Percentiles rank a stretch among this genome's conserved stretches.
Conservation (phyloP, 129 eudicot genomes). For the Flaveria sonorensis region DNA sequence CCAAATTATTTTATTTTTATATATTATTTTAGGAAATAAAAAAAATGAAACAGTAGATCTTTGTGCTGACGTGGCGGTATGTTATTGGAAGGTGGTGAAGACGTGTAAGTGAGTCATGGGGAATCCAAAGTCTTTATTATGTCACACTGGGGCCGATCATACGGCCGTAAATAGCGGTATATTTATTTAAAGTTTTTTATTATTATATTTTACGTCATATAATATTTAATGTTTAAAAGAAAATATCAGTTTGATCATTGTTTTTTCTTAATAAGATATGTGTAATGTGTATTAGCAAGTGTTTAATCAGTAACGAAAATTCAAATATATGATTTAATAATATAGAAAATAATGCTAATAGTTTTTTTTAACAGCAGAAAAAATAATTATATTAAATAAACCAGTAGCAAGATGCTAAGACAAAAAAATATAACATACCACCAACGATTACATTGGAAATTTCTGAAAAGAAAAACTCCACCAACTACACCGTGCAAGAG, state of each 20-base stretch:
- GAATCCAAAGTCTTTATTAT: slow-evolving; percentile 34
- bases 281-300: too few relatives aligned
- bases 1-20: slow-evolving; percentile 44
- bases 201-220: neutral
- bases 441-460: too few relatives aligned
- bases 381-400: too few relatives aligned
- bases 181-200: neutral
- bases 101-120: slow-evolving; percentile 42
- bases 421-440: too few relatives aligned
- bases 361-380: too few relatives aligned
- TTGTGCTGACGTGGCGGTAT: slow-evolving; percentile 26
- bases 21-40: slow-evolving; percentile 11
- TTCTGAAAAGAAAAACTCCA: too few relatives aligned
- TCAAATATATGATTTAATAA: too few relatives aligned
- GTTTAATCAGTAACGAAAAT: neutral
- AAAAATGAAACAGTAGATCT: slow-evolving; percentile 36
- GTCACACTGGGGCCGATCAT: slow-evolving; percentile 36
- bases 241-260: neutral
- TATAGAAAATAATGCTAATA: too few relatives aligned
- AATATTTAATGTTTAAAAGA: neutral
- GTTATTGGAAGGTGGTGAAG: slow-evolving; percentile 19
- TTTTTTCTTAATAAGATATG: neutral
- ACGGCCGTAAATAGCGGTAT: slow-evolving; percentile 34
- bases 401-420: too few relatives aligned
- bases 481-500: too few relatives aligned